phyloP scores from a whole-genome alignment of 169 alveolate species.

The Plasmodium falciparum region DNA sequence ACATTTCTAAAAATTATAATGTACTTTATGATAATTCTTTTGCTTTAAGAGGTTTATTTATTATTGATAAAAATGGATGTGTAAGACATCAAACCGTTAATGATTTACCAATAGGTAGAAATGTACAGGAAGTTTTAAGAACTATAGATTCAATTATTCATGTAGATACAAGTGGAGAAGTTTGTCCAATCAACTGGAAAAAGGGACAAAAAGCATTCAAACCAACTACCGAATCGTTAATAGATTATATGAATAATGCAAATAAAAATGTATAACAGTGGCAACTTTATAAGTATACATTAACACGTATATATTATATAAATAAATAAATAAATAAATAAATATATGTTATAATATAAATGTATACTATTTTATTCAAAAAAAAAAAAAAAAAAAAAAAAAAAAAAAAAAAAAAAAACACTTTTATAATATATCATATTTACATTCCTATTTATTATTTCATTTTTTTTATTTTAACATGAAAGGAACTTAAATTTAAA shows the following conservation, averaged over 20 bases:
- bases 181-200: constrained; percentile 88
- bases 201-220: constrained; percentile 79
- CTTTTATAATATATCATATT: not conserved
- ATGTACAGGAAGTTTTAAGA: constrained; percentile 86
- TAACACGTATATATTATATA: constrained; percentile 1
- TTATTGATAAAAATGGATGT: constrained; percentile 83
- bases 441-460: no score
- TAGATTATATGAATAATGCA: constrained; percentile 34
- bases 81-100: constrained; percentile 83
- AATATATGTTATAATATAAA: not conserved
- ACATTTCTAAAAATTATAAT: constrained; percentile 82
- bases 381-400: not conserved
- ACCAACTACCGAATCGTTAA: constrained; percentile 41
- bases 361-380: not conserved
- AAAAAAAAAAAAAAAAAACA: not conserved
- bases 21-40: constrained; percentile 82
- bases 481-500: not conserved
- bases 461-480: not conserved
- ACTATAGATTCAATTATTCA: constrained; percentile 84
- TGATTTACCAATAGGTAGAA: constrained; percentile 86
- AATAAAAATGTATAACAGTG: constrained; percentile 18
- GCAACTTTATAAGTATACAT: not conserved
- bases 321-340: not conserved
- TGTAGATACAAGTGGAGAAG: constrained; percentile 84
- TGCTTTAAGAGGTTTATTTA: constrained; percentile 84